Base-by-base conservation (phyloP, 2,329 filamentous ascomycete genomes). In the Rasamsonia emersonii region DNA sequence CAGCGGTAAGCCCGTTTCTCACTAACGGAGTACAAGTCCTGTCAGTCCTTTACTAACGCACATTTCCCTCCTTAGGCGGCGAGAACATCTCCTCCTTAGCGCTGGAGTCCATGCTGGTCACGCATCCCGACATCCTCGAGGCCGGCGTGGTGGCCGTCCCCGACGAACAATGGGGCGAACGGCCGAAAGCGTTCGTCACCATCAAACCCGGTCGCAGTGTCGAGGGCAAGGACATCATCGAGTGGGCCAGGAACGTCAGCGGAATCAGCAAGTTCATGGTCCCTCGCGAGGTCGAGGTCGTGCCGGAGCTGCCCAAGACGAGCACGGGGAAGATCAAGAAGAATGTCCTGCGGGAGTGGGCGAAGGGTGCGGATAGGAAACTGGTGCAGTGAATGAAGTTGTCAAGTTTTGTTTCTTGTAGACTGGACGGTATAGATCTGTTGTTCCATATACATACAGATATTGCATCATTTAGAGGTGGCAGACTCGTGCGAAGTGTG, bases 41-140 rank as follows among this genome's bases (percentile, higher is more conserved):
- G n/a, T n/a, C n/a, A n/a, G n/a, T n/a, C n/a, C n/a, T n/a, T n/a
- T n/a, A n/a, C n/a, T n/a, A n/a, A n/a, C n/a, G 13, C 32, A 21
- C 8, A 34, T 24, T 30, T 36, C 30, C 13, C 24, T 21, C 9
- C 21, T 28, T 38, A 85, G 88, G 89, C 28, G 91, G 91, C 36
- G 91, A 98, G 59, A 98, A 98, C 56, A 96, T 98, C 40, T 93
- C 85, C 3, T 93, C 84, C 0, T 82, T 98, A 1, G 86, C 91
- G 0, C 71, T 98, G 3, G 91, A 98, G 61, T 77, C 79, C 38
- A 85, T 93, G 78, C 72, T 98, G 1, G 81, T 81, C 4, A 80
- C 85, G 29, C 91, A 98, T 54, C 86, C 88, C 0, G 77, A 85
- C 43, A 76, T 98, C 21, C 74, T 98, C 15, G 91, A 98, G 64